Percentiles rank a stretch among this genome's conserved stretches.
Evolutionary conservation across 2,329 filamentous ascomycete genomes (phyloP).

Genomic region (Colletotrichum salicis): DNA sequence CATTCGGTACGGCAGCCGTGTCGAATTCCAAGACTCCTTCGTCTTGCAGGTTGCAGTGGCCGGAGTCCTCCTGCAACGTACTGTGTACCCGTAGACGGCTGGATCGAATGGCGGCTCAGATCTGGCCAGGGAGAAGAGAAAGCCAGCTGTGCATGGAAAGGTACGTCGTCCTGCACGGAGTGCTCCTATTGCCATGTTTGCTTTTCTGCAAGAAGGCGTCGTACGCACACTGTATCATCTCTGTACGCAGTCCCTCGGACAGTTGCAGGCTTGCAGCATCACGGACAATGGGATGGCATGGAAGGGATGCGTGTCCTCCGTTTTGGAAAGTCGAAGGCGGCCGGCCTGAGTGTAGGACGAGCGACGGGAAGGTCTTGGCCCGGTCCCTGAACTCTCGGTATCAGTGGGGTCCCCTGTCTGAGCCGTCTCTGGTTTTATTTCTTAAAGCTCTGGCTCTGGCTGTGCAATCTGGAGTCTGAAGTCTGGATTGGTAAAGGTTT

Average conservation of each 20-base stretch:
- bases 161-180: not conserved
- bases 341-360: constrained; percentile 11
- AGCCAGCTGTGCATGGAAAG: not conserved
- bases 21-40: not conserved
- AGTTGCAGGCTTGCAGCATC: constrained; percentile 13
- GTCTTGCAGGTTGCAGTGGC: not conserved
- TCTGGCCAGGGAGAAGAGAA: not conserved
- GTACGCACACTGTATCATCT: not conserved
- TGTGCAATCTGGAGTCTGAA: too few species aligned
- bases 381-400: constrained; percentile 14
- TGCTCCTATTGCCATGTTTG: not conserved
- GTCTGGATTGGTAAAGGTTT: not conserved
- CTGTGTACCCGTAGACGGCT: not conserved
- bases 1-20: not conserved
- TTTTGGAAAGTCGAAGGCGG: constrained; percentile 22
- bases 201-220: not conserved
- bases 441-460: too few species aligned
- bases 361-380: constrained; percentile 21
- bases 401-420: not conserved
- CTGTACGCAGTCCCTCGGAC: not conserved
- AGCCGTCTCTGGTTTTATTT: not conserved
- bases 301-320: constrained; percentile 26
- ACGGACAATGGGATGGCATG: constrained; percentile 19
- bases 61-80: not conserved
- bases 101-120: not conserved